Base-by-base conservation (phyloP, 805 yeast genomes). In the Candida chauliodis region DNA sequence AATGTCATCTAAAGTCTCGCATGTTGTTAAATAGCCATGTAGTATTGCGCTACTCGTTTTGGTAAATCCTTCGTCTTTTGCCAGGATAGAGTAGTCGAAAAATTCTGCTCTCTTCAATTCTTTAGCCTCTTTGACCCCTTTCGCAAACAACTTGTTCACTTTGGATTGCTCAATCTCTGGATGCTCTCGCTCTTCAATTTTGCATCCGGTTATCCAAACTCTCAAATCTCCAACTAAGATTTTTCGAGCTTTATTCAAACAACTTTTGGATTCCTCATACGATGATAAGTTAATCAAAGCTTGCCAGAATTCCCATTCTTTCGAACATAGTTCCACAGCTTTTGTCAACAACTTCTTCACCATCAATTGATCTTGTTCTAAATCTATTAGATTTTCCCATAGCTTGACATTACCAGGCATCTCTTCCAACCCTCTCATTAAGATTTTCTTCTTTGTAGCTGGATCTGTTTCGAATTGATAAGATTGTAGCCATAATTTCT, bases 401-500 rank as follows among this genome's bases (percentile, higher is more conserved):
- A 91, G 55, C 2, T 60, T 55, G 5, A 63, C 75, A 38, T 71
- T 72, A 2, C 53, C 51, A 0, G 95, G 93, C 3, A 82, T 51
- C 18, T 63, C 67, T 42, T 81, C 89, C 10, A 91, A 58, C 0
- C 88, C 95, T 48, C 79, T 83, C 63, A 83, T 79, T 15, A 86
- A 57, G 0, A 87, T 70, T 41, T 78, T 63, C 35, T 73, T 73
- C 44, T 79, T 76, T 1, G 81, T 66, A 2, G 66, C 49, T 0
- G 40, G 41, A 27, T 82, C 89, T 28, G 52, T 51, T 50, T 91
- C 96, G 17, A 86, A 58, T 2, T 78, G 79, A 25, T 68, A 54
- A 0, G 95, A 95, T 43, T 74, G 75, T 2, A 76, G 43, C 98
- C 99, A 93, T 9, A 91, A 63, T 26, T 65, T 63, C 22, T 77